phyloP scores from a whole-genome alignment of 1,139 yeast species.

The Pichia sp. region DNA sequence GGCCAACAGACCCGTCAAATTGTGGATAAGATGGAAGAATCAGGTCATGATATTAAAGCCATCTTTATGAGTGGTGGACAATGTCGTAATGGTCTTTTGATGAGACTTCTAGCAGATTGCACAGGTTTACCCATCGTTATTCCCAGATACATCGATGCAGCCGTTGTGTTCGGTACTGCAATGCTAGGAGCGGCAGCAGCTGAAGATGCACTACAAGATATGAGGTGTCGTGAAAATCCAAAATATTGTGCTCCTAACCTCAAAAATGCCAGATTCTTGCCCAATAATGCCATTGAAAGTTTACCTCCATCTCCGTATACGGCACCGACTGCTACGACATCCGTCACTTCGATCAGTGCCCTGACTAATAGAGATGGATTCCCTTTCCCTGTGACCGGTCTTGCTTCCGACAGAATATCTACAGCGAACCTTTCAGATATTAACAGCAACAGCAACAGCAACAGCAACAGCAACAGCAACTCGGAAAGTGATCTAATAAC shows the following conservation, averaged over 20 bases:
- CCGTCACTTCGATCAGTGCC: conserved; percentile 49
- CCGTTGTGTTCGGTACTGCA: conserved; percentile 95
- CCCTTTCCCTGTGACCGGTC: conserved; percentile 56
- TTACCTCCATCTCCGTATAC: conserved; percentile 60
- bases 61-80: conserved; percentile 96
- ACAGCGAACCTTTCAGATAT: no score
- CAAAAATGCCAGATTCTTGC: no score
- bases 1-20: conserved; percentile 97
- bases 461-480: no score
- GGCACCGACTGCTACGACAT: conserved; percentile 63
- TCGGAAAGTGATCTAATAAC: no score
- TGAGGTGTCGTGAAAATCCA: neutral
- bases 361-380: conserved; percentile 44
- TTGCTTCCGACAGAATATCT: no score
- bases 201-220: conserved; percentile 38
- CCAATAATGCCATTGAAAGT: conserved; percentile 11
- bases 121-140: conserved; percentile 89
- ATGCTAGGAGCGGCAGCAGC: conserved; percentile 93
- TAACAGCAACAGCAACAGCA: no score
- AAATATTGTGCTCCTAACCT: conserved; percentile 1
- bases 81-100: conserved; percentile 82
- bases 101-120: conserved; percentile 87
- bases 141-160: conserved; percentile 93
- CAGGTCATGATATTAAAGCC: conserved; percentile 71
- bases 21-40: conserved; percentile 70